Percentiles rank a stretch among this genome's conserved stretches.
Evolutionary conservation across 768 basidiomycete genomes (phyloP).

Genomic region (Chlorophyllum brunneum): DNA sequence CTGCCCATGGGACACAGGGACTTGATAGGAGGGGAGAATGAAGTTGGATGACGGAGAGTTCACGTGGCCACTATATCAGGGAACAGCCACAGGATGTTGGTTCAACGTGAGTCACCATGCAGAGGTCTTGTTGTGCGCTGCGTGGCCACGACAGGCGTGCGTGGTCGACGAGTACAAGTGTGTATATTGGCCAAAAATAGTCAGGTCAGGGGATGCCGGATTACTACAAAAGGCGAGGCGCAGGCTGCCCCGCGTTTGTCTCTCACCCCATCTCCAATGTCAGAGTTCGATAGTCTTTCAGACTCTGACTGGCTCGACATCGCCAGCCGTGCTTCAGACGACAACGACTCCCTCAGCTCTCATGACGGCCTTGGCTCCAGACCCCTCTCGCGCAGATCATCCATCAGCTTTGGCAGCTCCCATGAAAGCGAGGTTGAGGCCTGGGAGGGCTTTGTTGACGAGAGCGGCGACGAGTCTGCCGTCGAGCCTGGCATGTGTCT

Average conservation of each 20-base stretch:
- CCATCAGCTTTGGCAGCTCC: constrained; percentile 66
- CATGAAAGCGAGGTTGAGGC: constrained; percentile 66
- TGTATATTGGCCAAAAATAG: too few species aligned
- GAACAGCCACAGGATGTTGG: background rate
- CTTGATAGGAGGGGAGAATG: too few species aligned
- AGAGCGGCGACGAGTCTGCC: constrained; percentile 46
- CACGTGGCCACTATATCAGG: constrained; percentile 9
- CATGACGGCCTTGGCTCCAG: constrained; percentile 49
- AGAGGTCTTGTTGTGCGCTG: too few species aligned
- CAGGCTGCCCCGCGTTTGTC: background rate
- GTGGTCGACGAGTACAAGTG: too few species aligned
- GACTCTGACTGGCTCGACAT: constrained; percentile 87
- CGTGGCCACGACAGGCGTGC: too few species aligned
- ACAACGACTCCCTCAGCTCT: constrained; percentile 66
- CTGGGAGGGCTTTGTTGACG: constrained; percentile 77
- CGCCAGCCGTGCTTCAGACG: constrained; percentile 64
- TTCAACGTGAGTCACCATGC: too few species aligned
- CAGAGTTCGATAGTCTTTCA: constrained; percentile 64
- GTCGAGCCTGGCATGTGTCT: constrained; percentile 30
- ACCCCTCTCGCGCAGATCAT: constrained; percentile 65
- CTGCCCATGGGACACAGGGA: constrained; percentile 75
- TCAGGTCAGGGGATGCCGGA: constrained; percentile 12
- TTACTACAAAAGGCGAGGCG: constrained; percentile 11
- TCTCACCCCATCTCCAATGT: constrained; percentile 26
- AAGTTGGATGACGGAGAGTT: constrained; percentile 7